A percentile compares a stretch with the other conserved stretches of the same genome.
phyloP scores from a whole-genome alignment of 2,329 filamentous ascomycete species.

The Hypoxylon sp. region DNA sequence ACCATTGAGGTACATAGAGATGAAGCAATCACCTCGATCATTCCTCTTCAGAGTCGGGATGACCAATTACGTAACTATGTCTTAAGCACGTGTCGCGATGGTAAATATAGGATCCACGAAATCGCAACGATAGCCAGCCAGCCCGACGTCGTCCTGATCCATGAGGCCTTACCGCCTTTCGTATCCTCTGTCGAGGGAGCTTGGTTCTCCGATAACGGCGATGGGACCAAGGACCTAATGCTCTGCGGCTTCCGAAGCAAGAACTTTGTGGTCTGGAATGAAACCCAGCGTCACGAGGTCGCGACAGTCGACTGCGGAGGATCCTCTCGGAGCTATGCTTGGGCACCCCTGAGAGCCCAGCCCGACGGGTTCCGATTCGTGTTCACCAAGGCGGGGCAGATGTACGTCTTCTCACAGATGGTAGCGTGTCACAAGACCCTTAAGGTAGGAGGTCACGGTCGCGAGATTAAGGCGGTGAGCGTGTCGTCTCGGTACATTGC shows the following conservation, averaged over 20 bases:
- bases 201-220: constrained; percentile 65
- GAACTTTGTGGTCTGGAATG: constrained; percentile 86
- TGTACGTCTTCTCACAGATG: constrained; percentile 64
- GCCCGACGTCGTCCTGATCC: constrained; percentile 66
- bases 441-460: constrained; percentile 82
- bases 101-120: constrained; percentile 77
- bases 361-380: constrained; percentile 68
- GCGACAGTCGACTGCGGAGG: constrained; percentile 86
- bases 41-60: constrained; percentile 59
- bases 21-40: constrained; percentile 79
- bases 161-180: constrained; percentile 78
- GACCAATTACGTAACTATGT: constrained; percentile 62
- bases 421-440: constrained; percentile 63
- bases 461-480: constrained; percentile 79
- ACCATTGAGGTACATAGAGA: constrained; percentile 60
- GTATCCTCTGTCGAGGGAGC: constrained; percentile 83
- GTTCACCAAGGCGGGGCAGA: constrained; percentile 79
- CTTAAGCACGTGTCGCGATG: constrained; percentile 82
- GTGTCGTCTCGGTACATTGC: constrained; percentile 63
- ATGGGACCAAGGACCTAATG: constrained; percentile 68
- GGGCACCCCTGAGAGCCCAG: constrained; percentile 51
- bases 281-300: constrained; percentile 77
- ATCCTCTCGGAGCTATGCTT: constrained; percentile 81
- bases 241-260: constrained; percentile 87
- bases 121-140: constrained; percentile 51